Evolutionary conservation across 768 basidiomycete species (phyloP), one percentile per base, ranked within the genome.

Genomic region (Cystobasidium ongulense): DNA sequence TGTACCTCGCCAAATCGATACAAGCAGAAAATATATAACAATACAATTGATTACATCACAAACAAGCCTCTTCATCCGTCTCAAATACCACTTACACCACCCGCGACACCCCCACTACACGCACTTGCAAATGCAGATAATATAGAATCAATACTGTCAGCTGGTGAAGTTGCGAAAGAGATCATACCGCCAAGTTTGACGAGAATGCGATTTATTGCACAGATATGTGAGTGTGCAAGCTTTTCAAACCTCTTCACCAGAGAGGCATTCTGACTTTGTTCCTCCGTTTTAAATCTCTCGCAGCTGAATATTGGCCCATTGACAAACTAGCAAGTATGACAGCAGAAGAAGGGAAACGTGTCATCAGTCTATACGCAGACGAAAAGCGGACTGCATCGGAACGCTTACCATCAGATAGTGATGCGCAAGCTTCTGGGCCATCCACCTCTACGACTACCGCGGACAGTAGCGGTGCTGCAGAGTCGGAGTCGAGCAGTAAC

Each of bases 121-220:
- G 15, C 76, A 33, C 27, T 59, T 1, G 27, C 41, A 25, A 62
- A 72, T 18, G n/a, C 38, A 31, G 39, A 66, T 64, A 52, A 67
- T n/a, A 27, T 77, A 75, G 75, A 74, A 70, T 5, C 52, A 43
- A 0, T 46, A 63, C 39, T 71, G 61, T 1, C 15, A 17, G 46
- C 76, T 74, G 0, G 70, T 66, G 41, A 54, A 62, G 18, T 31
- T 11, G 29, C 54, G n/a, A 61, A 53, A 41, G 25, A 43, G 21
- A 25, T 65, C 5, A 27, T 39, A 29, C 23, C 31, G 29, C 36
- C 52, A 17, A 66, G 29, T 50, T 35, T 54, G 64, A 66, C 92
- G 36, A 84, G 90, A 18, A 90, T 96, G 86, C 87, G 89, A 80
- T 97, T 92, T 91, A 88, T 96, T 1, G 88, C 92, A 0, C 95